phyloP scores from a whole-genome alignment of 2,329 filamentous ascomycete genomes.

The Ceratocystis huliohia region DNA sequence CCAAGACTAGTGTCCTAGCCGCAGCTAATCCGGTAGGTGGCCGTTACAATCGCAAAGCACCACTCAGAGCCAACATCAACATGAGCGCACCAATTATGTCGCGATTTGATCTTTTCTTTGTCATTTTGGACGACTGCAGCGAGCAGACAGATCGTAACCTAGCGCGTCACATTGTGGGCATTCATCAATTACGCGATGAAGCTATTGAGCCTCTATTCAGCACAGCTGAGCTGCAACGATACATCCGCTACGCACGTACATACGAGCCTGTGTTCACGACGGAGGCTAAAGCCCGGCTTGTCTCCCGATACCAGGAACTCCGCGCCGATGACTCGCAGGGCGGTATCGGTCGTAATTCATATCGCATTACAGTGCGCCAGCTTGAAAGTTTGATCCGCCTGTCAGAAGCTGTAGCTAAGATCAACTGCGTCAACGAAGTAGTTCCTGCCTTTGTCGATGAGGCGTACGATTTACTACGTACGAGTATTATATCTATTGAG shows the following conservation, averaged over 20 bases:
- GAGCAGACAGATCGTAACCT: conserved; percentile 81
- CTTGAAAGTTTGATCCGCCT: conserved; percentile 91
- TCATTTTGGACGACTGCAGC: conserved; percentile 93
- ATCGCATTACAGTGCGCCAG: conserved; percentile 93
- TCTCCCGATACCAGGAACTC: conserved; percentile 90
- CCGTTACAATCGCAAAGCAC: conserved; percentile 93
- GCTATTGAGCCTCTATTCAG: conserved; percentile 87
- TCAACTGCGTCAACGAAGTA: conserved; percentile 89
- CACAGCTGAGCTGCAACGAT: conserved; percentile 90
- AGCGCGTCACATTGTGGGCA: conserved; percentile 84
- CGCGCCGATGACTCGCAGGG: conserved; percentile 87
- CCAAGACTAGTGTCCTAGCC: conserved; percentile 85
- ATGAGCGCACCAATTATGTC: conserved; percentile 99
- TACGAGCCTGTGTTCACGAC: conserved; percentile 88
- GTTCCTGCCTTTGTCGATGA: conserved; percentile 75
- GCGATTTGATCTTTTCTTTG: conserved; percentile 97
- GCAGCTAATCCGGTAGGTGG: conserved; percentile 93
- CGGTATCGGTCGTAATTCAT: conserved; percentile 85
- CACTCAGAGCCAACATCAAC: conserved; percentile 88
- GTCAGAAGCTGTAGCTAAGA: conserved; percentile 95
- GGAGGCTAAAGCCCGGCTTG: conserved; percentile 72
- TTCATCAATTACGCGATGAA: conserved; percentile 85
- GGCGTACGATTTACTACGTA: conserved; percentile 78
- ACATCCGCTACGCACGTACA: conserved; percentile 89
- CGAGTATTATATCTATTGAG: conserved; percentile 95